Evolutionary conservation across 345 rosid genomes (phyloP), one percentile per base, ranked within the genome.

Genomic region (Hibiscus mutabilis): DNA sequence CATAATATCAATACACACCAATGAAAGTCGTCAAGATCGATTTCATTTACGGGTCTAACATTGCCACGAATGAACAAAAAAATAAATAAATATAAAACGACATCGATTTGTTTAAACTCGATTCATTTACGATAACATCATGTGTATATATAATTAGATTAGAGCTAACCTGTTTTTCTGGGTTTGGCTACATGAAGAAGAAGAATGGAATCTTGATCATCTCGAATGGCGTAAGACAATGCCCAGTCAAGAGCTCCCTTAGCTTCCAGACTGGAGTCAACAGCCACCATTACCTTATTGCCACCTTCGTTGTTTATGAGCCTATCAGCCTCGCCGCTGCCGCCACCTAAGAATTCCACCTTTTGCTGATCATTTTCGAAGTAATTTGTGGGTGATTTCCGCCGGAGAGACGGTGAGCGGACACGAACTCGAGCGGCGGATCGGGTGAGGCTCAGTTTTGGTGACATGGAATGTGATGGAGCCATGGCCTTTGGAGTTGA

Each of bases 191-290:
- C 82, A 75, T 73, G 82, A 0, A 93, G 75, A 40, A 94, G 91
- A 80, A 89, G 76, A n/a, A 93, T 75, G 68, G 84, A 75, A 66
- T 89, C 93, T 15, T 83, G 87, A 74, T 59, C 65, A 75, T 59
- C 65, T 66, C 84, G 90, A 71, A 94, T 73, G 33, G 91, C 73
- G 68, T 87, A 92, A n/a, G 91, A 79, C 19, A 94, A 77, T 15
- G 95, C 87, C 98, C 97, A 89, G 73, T 94, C 96, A 59, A 91
- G 89, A 21, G 97, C 97, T 47, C 85, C 92, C 19, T 78, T 84
- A 1, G 94, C 83, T 67, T 89, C 95, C 52, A 80, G 74, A 53
- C 86, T 89, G 46, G 90, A 83, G 71, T 88, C 96, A 37, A 88
- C 91, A 67, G 88, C 93, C 74, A 91, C 97, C 98, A 91, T 88